These are phyloP conservation scores for Pelargonium nanum DNA, from an alignment of 345 rosid genomes.

Conservation along the genomic window DNA sequence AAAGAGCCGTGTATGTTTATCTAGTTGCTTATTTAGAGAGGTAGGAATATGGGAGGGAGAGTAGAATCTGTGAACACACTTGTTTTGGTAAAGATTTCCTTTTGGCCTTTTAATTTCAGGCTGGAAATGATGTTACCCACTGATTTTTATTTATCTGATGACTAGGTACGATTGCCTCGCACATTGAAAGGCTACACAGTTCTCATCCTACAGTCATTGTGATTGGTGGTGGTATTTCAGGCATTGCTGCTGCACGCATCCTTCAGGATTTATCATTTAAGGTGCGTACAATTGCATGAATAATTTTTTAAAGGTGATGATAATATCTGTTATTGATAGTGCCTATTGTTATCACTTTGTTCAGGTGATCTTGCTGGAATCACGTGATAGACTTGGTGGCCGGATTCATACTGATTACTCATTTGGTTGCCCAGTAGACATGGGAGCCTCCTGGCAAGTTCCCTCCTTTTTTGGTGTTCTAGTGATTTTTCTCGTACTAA, in stretches of 20 bases:
- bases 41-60: too few species aligned
- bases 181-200: constrained; percentile 33
- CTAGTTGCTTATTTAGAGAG: too few species aligned
- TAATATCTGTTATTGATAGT: not conserved
- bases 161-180: constrained; percentile 30
- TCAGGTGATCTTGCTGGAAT: constrained; percentile 69
- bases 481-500: not conserved
- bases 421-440: constrained; percentile 82
- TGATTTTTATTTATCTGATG: constrained; percentile 1
- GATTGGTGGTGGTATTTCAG: constrained; percentile 83
- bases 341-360: constrained; percentile 2
- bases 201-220: constrained; percentile 57
- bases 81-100: too few species aligned
- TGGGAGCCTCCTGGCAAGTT: constrained; percentile 79
- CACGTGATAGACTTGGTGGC: constrained; percentile 83
- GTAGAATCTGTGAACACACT: not conserved
- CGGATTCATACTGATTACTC: constrained; percentile 85
- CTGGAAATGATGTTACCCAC: not conserved
- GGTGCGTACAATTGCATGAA: constrained; percentile 21
- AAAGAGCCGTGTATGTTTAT: too few species aligned
- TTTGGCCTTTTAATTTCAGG: too few species aligned
- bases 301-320: not conserved
- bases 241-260: constrained; percentile 71
- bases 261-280: constrained; percentile 62
- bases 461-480: not conserved